Evolutionary conservation across 345 rosid genomes (phyloP).

Genomic region (Pugionium cornutum): DNA sequence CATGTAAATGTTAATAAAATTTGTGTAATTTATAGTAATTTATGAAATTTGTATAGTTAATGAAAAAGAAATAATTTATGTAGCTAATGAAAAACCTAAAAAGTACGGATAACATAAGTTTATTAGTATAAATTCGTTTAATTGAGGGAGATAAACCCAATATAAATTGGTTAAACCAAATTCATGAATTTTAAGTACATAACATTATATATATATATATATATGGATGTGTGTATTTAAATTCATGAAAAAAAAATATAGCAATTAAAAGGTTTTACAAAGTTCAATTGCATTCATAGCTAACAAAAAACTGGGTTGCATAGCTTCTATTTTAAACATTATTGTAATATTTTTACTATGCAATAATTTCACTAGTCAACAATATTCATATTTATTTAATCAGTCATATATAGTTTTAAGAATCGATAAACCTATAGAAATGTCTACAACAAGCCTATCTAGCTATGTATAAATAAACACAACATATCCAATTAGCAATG

Average conservation of each 20-base stretch:
- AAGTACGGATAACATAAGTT: too few relatives aligned
- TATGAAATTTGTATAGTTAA: too few relatives aligned
- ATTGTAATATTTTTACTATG: slow-evolving; percentile 11
- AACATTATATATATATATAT: not conserved
- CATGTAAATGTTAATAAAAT: too few relatives aligned
- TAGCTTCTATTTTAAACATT: slow-evolving; percentile 30
- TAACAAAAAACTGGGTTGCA: not conserved
- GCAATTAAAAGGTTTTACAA: too few relatives aligned
- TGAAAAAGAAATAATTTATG: too few relatives aligned
- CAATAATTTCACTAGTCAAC: slow-evolving; percentile 37
- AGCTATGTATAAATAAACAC: not conserved
- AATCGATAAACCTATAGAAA: slow-evolving; percentile 7
- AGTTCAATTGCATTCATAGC: too few relatives aligned
- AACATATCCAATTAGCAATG: not conserved
- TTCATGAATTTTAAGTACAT: not conserved
- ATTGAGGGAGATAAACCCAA: too few relatives aligned
- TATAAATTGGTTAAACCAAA: not conserved
- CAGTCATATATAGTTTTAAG: not conserved
- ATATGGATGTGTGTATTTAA: not conserved
- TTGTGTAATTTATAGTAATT: too few relatives aligned
- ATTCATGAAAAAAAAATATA: too few relatives aligned
- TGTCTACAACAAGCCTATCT: slow-evolving; percentile 11
- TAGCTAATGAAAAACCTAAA: too few relatives aligned
- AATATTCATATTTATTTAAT: slow-evolving; percentile 13
- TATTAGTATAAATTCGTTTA: too few relatives aligned